Evolutionary conservation across 164 flowering plant genomes (phyloP), one percentile per base, ranked within the genome.

Genomic region (Berberis vulgaris): DNA sequence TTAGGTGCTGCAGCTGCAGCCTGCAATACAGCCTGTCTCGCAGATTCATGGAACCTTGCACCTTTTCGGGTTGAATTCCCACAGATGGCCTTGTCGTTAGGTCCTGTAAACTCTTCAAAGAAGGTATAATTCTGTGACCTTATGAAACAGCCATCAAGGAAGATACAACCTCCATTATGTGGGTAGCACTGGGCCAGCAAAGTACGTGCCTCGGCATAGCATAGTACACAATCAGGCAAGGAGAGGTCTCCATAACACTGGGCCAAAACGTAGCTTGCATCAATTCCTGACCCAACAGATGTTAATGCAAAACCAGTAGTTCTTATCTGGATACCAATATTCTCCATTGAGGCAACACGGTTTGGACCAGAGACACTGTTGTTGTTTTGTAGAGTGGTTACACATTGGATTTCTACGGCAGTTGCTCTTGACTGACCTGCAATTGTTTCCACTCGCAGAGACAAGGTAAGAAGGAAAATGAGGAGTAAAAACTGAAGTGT

Each of bases 241-340:
- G 90, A 79, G 50, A 93, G 89, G 58, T 90, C 98, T 0, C 97
- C 91, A 43, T 90, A 93, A 70, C 98, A 93, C 62, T 93, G 98
- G 2, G 89, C 89, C 2, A 86, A 78, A 10, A 84, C 94, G 56
- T 76, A 86, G 79, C 76, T 82, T 2, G 69, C 60, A 40, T 90
- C 89, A 3, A 80, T 83, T 9, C 84, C 88, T 2, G 81, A 62
- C 44, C 94, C 96, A 0, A 72, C 60, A 7, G 68, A 58, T 4
- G 91, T 84, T n/a, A 45, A 40, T 9, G 91, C 98, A 53, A 65
- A 88, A 12, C 85, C 86, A 4, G 68, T 41, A 4, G 72, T 73
- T 12, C 78, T 72, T 70, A 90, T 78, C 67, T 83, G 87, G 1
- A 59, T 68, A 66, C 91, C 85, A 45, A 92, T 83, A 62, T 75